Evolutionary conservation across 768 basidiomycete species (phyloP), one percentile per base, ranked within the genome.

Genomic region (Auricularia auricula-judae): DNA sequence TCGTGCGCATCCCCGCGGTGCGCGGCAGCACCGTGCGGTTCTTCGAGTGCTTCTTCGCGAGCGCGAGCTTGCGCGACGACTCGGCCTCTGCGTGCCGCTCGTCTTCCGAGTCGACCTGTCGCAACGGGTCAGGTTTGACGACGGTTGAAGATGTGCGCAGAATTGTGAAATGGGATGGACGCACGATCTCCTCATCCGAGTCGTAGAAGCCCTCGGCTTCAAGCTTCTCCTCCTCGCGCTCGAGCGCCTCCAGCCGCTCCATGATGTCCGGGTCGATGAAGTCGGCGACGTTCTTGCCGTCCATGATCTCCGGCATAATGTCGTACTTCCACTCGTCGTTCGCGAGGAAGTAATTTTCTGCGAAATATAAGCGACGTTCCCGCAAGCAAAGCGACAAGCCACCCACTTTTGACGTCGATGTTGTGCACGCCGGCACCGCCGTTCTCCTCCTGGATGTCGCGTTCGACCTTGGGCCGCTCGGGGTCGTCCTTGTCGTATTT

Each of bases 201-300:
- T 93, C 91, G 74, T 98, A 99, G 81, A 91, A 98, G 3, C 97
- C 97, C 74, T 98, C 93, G 0, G 86, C 88, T 73, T 93, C 81
- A n/a, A 99, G 83, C 69, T 84, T 85, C 75, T 96, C 96, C 75
- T 99, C 97, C 73, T 98, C 97, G 18, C 91, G 85, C 76, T 99
- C 96, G 65, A 99, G 85, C 12, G 93, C 96, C 71, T 98, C 96
- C 59, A 99, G 86, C 76, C 94, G 96, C 76, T 95, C 95, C 21
- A 86, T 87, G 66, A 99, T 98, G 71, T 99, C 97, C 23, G 93
- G 89, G 75, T 98, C 96, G 74, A 98, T 91, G 67, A 99, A 99
- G 80, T 99, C 97, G 29, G 95, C 96, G 62, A 98, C 78, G 78
- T 99, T 99, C 84, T 98, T 98, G 77, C 97, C 97, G 69, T 98